Percentiles rank a stretch among this genome's conserved stretches.
phyloP scores from a whole-genome alignment of 2,329 filamentous ascomycete species.

The Fusarium sp. region DNA sequence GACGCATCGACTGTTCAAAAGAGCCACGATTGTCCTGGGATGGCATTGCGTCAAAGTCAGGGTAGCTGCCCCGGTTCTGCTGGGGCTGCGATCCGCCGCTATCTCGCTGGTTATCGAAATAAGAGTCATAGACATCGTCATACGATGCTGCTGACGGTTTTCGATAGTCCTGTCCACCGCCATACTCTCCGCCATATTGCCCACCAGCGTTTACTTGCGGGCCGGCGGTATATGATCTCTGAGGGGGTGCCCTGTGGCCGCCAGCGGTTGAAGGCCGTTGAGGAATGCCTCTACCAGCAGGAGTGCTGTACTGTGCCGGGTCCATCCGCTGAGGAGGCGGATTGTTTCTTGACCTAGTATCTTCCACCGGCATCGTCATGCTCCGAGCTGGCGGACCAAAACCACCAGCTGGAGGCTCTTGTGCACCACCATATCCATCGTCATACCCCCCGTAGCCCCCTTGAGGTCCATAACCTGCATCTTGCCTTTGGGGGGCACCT shows the following conservation, averaged over 20 bases:
- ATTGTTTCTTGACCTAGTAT: conserved; percentile 54
- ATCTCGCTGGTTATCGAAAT: conserved; percentile 57
- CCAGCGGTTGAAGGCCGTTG: conserved; percentile 66
- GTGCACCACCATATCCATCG: conserved; percentile 42
- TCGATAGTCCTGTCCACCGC: conserved; percentile 44
- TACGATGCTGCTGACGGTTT: conserved; percentile 50
- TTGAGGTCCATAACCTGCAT: conserved; percentile 31
- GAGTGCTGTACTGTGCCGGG: conserved; percentile 59
- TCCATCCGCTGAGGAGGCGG: conserved; percentile 52
- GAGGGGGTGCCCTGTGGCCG: conserved; percentile 63
- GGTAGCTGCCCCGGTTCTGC: conserved; percentile 44
- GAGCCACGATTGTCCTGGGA: conserved; percentile 52
- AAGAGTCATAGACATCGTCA: conserved; percentile 66
- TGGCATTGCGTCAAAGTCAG: conserved; percentile 56
- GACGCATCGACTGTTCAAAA: conserved; percentile 60
- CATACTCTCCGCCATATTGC: conserved; percentile 46
- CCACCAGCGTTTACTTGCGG: conserved; percentile 52
- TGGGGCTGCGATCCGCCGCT: conserved; percentile 37
- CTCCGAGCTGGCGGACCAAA: conserved; percentile 67
- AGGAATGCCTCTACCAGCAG: conserved; percentile 57
- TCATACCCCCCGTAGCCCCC: conserved; percentile 43
- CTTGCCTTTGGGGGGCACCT: conserved; percentile 43
- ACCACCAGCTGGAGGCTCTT: conserved; percentile 49
- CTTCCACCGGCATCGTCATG: conserved; percentile 69
- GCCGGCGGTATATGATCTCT: conserved; percentile 59